Evolutionary conservation across 768 basidiomycete species (phyloP).

Genomic region (Aureoboletus auriporus): DNA sequence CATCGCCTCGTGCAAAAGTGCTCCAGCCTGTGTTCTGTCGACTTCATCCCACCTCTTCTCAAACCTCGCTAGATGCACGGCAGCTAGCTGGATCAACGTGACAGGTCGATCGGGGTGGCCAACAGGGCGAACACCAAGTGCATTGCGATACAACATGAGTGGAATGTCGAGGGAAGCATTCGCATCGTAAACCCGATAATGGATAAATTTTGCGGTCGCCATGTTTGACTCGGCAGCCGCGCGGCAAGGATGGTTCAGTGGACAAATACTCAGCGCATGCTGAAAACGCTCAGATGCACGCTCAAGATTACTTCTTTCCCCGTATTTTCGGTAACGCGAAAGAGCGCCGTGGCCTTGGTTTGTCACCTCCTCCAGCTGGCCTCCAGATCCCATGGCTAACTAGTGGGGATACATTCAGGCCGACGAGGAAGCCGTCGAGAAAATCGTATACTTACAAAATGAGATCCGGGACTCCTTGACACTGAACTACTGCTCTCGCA

Average conservation of each 20-base stretch:
- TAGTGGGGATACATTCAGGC: background rate
- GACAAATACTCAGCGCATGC: background rate
- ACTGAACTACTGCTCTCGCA: background rate
- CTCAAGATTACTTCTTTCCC: background rate
- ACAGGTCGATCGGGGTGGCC: too few relatives aligned
- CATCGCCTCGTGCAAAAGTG: too few relatives aligned
- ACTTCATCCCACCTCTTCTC: background rate
- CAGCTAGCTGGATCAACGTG: background rate
- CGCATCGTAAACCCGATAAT: background rate
- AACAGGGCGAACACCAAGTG: too few relatives aligned
- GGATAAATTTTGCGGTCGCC: background rate
- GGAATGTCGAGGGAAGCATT: too few relatives aligned
- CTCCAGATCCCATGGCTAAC: background rate
- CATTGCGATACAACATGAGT: too few relatives aligned
- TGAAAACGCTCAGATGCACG: background rate
- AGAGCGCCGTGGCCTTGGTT: background rate
- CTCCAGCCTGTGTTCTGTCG: too few relatives aligned
- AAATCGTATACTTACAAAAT: background rate
- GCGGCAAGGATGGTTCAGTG: background rate
- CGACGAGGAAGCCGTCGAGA: background rate
- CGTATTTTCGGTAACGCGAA: background rate
- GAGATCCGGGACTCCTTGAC: background rate
- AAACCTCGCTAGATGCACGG: background rate
- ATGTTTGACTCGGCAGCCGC: background rate
- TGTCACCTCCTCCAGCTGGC: background rate